These are phyloP conservation scores for Clonostachys solani DNA, from an alignment of 2,329 filamentous ascomycete genomes.

Conservation along the genomic window DNA sequence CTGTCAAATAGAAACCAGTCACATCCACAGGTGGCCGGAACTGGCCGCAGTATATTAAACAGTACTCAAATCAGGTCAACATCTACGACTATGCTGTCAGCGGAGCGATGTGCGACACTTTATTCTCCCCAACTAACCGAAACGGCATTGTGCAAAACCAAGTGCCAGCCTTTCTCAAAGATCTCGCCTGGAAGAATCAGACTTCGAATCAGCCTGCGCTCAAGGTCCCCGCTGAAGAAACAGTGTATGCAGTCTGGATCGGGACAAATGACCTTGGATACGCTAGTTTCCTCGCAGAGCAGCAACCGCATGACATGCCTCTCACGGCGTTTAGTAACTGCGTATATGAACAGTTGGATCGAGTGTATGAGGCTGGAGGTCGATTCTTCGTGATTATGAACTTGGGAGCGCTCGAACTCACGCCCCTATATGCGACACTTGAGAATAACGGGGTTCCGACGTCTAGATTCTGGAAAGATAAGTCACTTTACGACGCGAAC, in stretches of 20 bases:
- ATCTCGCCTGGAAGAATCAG: constrained; percentile 54
- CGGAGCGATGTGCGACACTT: constrained; percentile 69
- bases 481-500: constrained; percentile 39
- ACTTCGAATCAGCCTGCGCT: constrained; percentile 29
- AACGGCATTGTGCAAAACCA: constrained; percentile 32
- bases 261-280: constrained; percentile 76
- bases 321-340: constrained; percentile 65
- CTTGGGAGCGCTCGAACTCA: constrained; percentile 59
- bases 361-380: constrained; percentile 61
- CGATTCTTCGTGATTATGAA: constrained; percentile 72
- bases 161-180: constrained; percentile 61
- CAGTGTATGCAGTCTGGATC: constrained; percentile 75
- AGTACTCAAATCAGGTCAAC: constrained; percentile 46
- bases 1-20: constrained; percentile 43
- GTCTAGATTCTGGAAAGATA: constrained; percentile 38
- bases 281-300: constrained; percentile 62
- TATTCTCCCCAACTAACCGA: constrained; percentile 54
- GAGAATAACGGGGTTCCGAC: not conserved
- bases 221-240: constrained; percentile 41
- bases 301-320: constrained; percentile 47
- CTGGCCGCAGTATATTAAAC: constrained; percentile 65
- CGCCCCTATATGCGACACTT: constrained; percentile 54
- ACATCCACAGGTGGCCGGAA: constrained; percentile 62
- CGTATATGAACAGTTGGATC: constrained; percentile 58
- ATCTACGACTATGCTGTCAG: constrained; percentile 68